Evolutionary conservation across 768 basidiomycete genomes (phyloP).

Genomic region (Amanita phalloides): DNA sequence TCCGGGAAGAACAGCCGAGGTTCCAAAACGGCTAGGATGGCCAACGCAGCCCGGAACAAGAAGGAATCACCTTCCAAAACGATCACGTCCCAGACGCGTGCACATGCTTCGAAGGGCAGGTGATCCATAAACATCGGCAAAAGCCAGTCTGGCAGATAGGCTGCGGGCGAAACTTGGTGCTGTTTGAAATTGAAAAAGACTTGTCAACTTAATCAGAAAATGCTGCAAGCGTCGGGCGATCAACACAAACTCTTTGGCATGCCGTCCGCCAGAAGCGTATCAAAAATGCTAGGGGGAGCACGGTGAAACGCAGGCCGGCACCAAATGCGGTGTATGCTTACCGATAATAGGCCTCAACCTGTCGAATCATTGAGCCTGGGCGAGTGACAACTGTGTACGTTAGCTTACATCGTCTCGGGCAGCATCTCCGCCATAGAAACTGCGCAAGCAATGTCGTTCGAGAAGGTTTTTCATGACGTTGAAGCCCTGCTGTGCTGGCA

Average conservation of each 20-base stretch:
- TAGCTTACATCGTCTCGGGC: constrained; percentile 67
- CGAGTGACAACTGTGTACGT: constrained; percentile 3
- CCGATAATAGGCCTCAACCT: constrained; percentile 93
- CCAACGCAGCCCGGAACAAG: constrained; percentile 77
- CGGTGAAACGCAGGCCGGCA: constrained; percentile 6
- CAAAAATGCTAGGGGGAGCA: constrained; percentile 58
- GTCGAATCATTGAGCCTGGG: constrained; percentile 15
- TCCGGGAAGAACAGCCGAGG: constrained; percentile 86
- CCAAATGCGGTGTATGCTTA: constrained; percentile 18
- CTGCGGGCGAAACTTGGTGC: constrained; percentile 76
- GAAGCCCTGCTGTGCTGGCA: constrained; percentile 68
- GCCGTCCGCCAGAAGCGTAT: constrained; percentile 81
- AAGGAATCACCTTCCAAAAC: constrained; percentile 87
- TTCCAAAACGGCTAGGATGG: constrained; percentile 73
- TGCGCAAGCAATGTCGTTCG: constrained; percentile 75
- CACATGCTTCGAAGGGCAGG: constrained; percentile 85
- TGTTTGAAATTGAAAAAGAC: constrained; percentile 95
- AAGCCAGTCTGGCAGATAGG: constrained; percentile 81
- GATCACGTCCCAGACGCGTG: constrained; percentile 82
- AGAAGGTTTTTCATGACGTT: constrained; percentile 77
- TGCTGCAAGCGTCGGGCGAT: not conserved
- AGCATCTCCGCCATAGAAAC: constrained; percentile 68
- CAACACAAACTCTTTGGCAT: constrained; percentile 80
- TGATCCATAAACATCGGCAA: constrained; percentile 74
- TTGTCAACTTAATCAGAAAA: constrained; percentile 16